Base-by-base conservation (phyloP, 768 basidiomycete species). In the Lepiota venenata region DNA sequence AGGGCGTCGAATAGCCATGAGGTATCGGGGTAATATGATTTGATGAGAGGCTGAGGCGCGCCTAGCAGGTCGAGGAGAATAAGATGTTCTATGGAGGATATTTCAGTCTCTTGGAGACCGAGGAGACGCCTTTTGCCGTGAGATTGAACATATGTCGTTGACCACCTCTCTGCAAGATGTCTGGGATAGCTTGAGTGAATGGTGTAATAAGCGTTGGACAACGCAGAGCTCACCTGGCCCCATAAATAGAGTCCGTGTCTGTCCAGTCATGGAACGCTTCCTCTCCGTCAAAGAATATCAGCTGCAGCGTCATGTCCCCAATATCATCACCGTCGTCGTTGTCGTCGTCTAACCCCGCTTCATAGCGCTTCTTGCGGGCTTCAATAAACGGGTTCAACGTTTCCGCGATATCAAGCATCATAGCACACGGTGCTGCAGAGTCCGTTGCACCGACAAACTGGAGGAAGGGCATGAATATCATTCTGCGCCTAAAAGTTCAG, bases 381-480 rank as follows among this genome's bases (percentile, higher is more conserved):
- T 88, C 77, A 15, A 98, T 69, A 38, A 95, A 71, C 0, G 83
- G 84, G 56, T 90, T 82, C 37, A 98, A 71, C 4, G 88, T 72
- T 69, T 94, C 90, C 0, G 94, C 97, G 14, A 98, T 73, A 69
- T 98, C 94, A 25, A 98, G 81, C 74, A 99, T 80, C 71, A 98
- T 86, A 3, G 94, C 93, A 60, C 95, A 98, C 2, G 97, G 86
- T 32, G 92, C 93, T 5, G 95, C 97, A 0, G 94, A 97, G 66
- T 99, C 97, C 9, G 94, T 98, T 8, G 97, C 97, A 32, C 97
- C 97, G 63, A 99, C 74, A 66, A 99, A 99, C 91, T 98, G 70
- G 12, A 18, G 40, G n/a, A 47, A 50, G 22, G 36, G 38, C 41
- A 38, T 60, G 8, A 56, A 16, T 49, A 55, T 60, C 46, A 40